Base-by-base conservation (phyloP, 441 rosid genomes). In the Populus tomentosa region DNA sequence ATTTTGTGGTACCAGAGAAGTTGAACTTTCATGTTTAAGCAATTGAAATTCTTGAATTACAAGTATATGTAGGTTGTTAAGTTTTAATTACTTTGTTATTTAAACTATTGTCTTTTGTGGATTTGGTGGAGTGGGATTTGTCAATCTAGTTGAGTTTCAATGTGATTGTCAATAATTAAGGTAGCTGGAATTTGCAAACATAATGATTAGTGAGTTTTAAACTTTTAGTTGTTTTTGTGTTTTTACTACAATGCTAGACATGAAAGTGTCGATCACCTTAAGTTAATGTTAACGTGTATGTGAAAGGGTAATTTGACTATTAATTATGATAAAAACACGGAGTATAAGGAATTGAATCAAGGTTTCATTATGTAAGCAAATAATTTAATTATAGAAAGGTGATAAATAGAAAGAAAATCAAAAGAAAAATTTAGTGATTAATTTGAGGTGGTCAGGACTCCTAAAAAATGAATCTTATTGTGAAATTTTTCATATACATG, bases 61-160 rank as follows among this genome's bases (percentile, higher is more conserved):
- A 38, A 42, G 30, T 69, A 23, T 70, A 21, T 3, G 21, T 69
- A 2, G 33, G 69, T 11, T 35, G 56, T 74, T 42, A 11, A 32
- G 61, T 65, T 81, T 40, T 28, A 28, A 40, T 59, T 72, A 38
- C 36, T 63, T 63, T 23, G 26, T 68, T 24, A 35, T 26, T 14
- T 20, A 33, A 70, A 72, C 10, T 80, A 33, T 61, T 73, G 62
- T 3, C 16, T 56, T 75, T 20, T 69, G 33, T 38, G 75, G 74
- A 28, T 42, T 73, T 70, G 63, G 30, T 82, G 69, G 71, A 11
- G 4, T 77, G 73, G 56, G 35, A 7, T 65, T 61, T 30, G 10
- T n/a, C 50, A 78, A 75, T 71, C 61, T 72, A 61, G 71, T 65
- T 66, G 70, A 23, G 20, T 71, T 80, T 75, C 28, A 2, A 1